A percentile compares a stretch with the other conserved stretches of the same genome.
Evolutionary conservation across 805 yeast species (phyloP).

Genomic region (Saturnispora silvae): DNA sequence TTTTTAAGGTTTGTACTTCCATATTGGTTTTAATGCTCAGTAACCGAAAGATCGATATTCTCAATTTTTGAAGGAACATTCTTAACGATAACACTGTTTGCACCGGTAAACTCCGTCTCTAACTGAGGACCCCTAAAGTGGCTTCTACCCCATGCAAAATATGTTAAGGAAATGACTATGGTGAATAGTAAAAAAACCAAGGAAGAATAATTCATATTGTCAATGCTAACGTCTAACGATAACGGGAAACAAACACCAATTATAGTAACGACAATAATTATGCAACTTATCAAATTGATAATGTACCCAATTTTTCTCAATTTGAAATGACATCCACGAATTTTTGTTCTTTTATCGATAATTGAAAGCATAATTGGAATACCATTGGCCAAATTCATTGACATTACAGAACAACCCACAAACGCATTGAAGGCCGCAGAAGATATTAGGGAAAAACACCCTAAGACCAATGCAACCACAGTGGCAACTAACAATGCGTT

Average conservation of each 20-base stretch:
- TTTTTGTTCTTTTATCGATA: conserved; percentile 46
- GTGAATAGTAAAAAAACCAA: conserved; percentile 44
- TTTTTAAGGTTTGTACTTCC: no score
- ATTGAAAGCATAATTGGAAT: conserved; percentile 61
- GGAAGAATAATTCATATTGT: conserved; percentile 56
- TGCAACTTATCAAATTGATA: conserved; percentile 45
- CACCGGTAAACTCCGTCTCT: no score
- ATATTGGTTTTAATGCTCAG: no score
- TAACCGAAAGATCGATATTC: no score
- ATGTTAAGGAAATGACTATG: conserved; percentile 38
- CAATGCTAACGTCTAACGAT: conserved; percentile 39
- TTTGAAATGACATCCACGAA: conserved; percentile 60
- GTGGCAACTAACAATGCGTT: conserved; percentile 60
- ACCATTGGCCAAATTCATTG: conserved; percentile 65
- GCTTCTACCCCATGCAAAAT: conserved; percentile 49
- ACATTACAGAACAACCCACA: conserved; percentile 71
- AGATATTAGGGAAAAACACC: conserved; percentile 57
- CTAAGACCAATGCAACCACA: conserved; percentile 47
- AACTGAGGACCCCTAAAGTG: conserved; percentile 56
- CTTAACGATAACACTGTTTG: no score
- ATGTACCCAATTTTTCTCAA: conserved; percentile 54
- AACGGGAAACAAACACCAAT: conserved; percentile 65
- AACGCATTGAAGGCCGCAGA: conserved; percentile 74
- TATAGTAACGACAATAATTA: conserved; percentile 50
- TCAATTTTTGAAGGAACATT: conserved; percentile 3